Percentiles rank a stretch among this genome's conserved stretches.
Evolutionary conservation across 2,329 filamentous ascomycete genomes (phyloP).

Genomic region (Clonostachys solani): DNA sequence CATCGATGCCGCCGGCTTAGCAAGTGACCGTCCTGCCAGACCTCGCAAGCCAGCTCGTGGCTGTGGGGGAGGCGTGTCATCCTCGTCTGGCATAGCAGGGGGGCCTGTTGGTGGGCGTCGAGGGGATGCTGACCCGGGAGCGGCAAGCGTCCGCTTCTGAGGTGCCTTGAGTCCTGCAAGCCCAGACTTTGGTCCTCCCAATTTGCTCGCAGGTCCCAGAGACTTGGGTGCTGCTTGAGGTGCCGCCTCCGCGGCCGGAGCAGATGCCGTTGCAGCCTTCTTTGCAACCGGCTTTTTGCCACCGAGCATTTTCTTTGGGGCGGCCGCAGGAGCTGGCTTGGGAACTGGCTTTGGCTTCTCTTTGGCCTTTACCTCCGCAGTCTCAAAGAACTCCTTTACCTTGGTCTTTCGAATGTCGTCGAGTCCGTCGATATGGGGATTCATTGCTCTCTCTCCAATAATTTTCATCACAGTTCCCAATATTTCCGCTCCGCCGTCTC

Average conservation of each 20-base stretch:
- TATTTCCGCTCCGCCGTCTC: conserved; percentile 87
- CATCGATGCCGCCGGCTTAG: conserved; percentile 61
- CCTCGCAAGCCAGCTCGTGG: conserved; percentile 68
- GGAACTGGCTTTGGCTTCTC: conserved; percentile 74
- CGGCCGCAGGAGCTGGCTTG: conserved; percentile 40
- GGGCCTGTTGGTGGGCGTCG: conserved; percentile 42
- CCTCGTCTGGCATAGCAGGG: conserved; percentile 48
- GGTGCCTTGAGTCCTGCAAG: conserved; percentile 56
- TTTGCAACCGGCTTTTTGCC: conserved; percentile 37
- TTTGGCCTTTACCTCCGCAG: conserved; percentile 43
- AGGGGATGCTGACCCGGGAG: conserved; percentile 47
- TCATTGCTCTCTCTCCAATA: conserved; percentile 94
- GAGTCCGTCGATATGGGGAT: conserved; percentile 81
- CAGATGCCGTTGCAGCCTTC: conserved; percentile 36
- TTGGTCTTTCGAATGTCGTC: conserved; percentile 96
- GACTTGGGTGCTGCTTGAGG: conserved; percentile 51
- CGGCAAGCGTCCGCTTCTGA: conserved; percentile 47
- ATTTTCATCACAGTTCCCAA: conserved; percentile 98
- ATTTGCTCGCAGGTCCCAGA: conserved; percentile 35
- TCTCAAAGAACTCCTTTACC: conserved; percentile 86
- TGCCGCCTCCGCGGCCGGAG: conserved; percentile 40
- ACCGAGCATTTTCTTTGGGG: conserved; percentile 37
- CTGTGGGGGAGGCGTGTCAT: conserved; percentile 55
- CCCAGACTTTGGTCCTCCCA: conserved; percentile 50
- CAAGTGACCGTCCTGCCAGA: conserved; percentile 79